Percentiles rank a stretch among this genome's conserved stretches.
These are phyloP conservation scores for Starmera pachycereana DNA, from an alignment of 805 yeast species.

Conservation along the genomic window DNA sequence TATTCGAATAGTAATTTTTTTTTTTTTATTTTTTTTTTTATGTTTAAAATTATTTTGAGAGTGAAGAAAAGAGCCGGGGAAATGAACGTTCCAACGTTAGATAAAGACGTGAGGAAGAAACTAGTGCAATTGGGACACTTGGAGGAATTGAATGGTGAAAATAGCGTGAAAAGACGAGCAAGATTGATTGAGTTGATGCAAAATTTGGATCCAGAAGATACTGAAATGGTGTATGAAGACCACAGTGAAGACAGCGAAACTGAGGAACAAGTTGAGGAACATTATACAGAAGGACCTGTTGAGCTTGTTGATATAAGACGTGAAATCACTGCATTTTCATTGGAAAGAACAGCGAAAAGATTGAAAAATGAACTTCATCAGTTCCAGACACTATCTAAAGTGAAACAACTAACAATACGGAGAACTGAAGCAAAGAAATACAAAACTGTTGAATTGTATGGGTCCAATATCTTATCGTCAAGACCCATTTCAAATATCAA, in stretches of 20 bases:
- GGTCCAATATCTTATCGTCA: constrained; percentile 60
- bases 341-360: constrained; percentile 34
- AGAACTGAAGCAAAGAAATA: constrained; percentile 29
- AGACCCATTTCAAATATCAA: constrained; percentile 59
- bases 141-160: constrained; percentile 47
- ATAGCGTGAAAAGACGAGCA: constrained; percentile 46
- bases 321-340: constrained; percentile 40
- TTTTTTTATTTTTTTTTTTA: no score
- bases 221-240: constrained; percentile 7
- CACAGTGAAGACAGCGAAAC: constrained; percentile 25
- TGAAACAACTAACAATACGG: constrained; percentile 35
- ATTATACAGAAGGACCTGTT: constrained; percentile 68
- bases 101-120: constrained; percentile 44
- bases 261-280: constrained; percentile 63
- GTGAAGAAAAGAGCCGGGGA: constrained; percentile 19
- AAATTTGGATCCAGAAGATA: constrained; percentile 14
- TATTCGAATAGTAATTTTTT: no score
- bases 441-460: constrained; percentile 33
- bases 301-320: constrained; percentile 43
- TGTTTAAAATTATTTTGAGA: constrained; percentile 1
- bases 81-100: constrained; percentile 49
- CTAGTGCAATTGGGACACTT: constrained; percentile 49
- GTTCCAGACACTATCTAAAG: constrained; percentile 24
- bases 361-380: constrained; percentile 22
- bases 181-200: constrained; percentile 38